Evolutionary conservation across 2,329 filamentous ascomycete species (phyloP), one percentile per base, ranked within the genome.

Genomic region (Diplodia mutila): DNA sequence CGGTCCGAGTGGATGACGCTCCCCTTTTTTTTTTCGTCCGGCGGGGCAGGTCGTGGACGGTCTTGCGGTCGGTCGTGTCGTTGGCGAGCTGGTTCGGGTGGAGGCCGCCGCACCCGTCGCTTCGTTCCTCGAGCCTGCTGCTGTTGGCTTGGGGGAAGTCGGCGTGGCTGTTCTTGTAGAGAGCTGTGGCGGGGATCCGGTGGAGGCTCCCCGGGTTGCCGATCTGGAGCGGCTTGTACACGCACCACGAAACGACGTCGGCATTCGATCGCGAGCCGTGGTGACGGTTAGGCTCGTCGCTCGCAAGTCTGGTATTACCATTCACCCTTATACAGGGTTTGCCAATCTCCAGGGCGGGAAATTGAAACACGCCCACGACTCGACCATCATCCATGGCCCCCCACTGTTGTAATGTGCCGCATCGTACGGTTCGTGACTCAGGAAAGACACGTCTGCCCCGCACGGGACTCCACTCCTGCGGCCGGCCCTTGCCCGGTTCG

Each of bases 21-120:
- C 49, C 78, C 81, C 72, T 82, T 82, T 71, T 84, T 83, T n/a
- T n/a, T n/a, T n/a, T n/a, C n/a, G n/a, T n/a, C n/a, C n/a, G n/a
- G n/a, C n/a, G n/a, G n/a, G 85, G 65, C 2, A 83, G 76, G 61
- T 82, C 76, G 66, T 82, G 80, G 34, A 83, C 73, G 2, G 81
- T 70, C 1, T 73, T 70, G 4, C 78, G 77, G 51, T 79, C 75
- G 3, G 76, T 74, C 0, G 77, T 83, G 9, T 73, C 76, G 0
- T 75, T 73, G 4, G 81, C 81, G 11, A 83, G 71, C 69, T 84
- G 84, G 57, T 83, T 73, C 0, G 75, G 76, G 68, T 75, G 83
- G 14, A 84, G 73, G 0, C 75, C 75, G 16, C 82, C 82, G 67
- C 83, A 83, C 23, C 73, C 65, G 25, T 77, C 73, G 0, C 81